Evolutionary conservation across 805 yeast species (phyloP), one percentile per base, ranked within the genome.

Genomic region (Cyberlindnera galapagoensis): DNA sequence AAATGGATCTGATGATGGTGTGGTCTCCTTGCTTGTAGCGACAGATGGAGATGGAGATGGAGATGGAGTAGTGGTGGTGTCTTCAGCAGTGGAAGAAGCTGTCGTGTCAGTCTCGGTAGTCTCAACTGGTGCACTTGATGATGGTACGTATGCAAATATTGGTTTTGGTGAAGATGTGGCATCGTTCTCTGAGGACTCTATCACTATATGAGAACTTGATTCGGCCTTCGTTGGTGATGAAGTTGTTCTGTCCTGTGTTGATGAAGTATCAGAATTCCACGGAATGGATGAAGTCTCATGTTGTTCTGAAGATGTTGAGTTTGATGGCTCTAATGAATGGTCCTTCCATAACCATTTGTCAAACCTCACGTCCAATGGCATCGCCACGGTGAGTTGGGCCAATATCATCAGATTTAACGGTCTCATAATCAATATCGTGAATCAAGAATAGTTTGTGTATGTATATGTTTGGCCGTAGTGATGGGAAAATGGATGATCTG

Each of bases 361-460:
- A 9, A 41, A n/a, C 14, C 33, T 20, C 18, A 42, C 24, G 20
- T 33, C 32, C 19, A 36, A 42, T 2, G 46, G 46, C 13, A 36
- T 28, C 2, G 46, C 46, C 9, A 35, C 31, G 9, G 44, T 40
- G 10, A 30, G 19, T 15, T 42, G 41, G 9, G 46, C 38, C 12
- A 39, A 13, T 6, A 35, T 24, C 18, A 39, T 18, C 7, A 38
- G 19, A 18, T 35, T 42, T 18, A 38, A 27, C 6, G 33, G 10
- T 33, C 42, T 42, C 44, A 42, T 39, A n/a, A n/a, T n/a, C n/a
- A n/a, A n/a, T n/a, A n/a, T n/a, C n/a, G n/a, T n/a, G n/a, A n/a
- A n/a, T n/a, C n/a, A n/a, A n/a, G n/a, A n/a, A n/a, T n/a, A n/a
- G n/a, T n/a, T n/a, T n/a, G n/a, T n/a, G n/a, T n/a, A n/a, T n/a